Conservation (phyloP, 176 grass and related monocot species). For the Chloris gayana region DNA sequence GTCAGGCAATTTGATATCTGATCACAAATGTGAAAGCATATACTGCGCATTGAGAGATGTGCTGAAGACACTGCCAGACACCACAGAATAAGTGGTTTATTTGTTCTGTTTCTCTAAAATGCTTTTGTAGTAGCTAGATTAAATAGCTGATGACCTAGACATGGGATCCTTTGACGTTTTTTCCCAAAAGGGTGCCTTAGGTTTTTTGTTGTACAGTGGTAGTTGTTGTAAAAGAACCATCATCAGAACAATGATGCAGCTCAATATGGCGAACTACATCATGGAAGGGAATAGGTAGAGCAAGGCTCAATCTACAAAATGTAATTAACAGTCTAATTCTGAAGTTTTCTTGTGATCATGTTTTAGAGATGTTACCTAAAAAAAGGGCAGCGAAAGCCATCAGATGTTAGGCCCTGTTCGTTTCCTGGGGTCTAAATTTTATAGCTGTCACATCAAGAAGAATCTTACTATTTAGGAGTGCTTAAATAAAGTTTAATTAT, state of each 20-base stretch:
- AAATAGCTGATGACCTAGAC: not conserved
- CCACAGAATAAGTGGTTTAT: conserved; percentile 22
- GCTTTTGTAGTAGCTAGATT: conserved; percentile 14
- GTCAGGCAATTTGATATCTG: conserved; percentile 82
- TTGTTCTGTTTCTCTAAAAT: not conserved
- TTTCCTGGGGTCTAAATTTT: too few species aligned
- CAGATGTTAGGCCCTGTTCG: too few species aligned
- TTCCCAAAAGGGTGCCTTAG: not conserved
- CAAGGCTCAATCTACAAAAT: not conserved
- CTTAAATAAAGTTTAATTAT: too few species aligned
- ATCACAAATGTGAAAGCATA: conserved; percentile 88
- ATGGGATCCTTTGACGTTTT: conserved; percentile 19
- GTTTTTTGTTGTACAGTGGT: conserved; percentile 15
- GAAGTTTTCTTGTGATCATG: too few species aligned
- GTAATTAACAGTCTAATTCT: not conserved
- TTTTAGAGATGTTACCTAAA: too few species aligned
- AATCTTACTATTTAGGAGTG: too few species aligned
- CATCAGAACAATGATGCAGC: not conserved
- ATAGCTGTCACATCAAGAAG: too few species aligned
- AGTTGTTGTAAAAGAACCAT: not conserved
- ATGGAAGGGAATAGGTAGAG: not conserved
- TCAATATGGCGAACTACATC: not conserved
- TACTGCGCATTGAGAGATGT: conserved; percentile 81
- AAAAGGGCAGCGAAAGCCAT: too few species aligned
- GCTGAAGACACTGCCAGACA: conserved; percentile 59